A percentile compares a stretch with the other conserved stretches of the same genome.
Evolutionary conservation across 2,329 filamentous ascomycete genomes (phyloP).

Genomic region (Geosmithia putterillii): DNA sequence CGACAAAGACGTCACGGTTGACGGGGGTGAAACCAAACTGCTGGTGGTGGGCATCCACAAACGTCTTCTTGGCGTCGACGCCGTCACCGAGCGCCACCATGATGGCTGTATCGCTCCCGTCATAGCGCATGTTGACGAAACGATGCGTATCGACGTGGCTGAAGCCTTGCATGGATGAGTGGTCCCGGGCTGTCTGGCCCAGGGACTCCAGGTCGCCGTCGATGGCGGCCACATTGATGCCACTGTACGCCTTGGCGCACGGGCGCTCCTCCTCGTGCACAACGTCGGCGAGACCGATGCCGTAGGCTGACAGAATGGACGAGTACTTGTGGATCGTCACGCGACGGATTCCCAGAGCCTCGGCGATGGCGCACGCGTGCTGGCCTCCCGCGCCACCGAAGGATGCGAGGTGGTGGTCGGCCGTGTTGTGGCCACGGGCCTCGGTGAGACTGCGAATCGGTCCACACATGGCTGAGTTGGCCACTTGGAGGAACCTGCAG

Average conservation of each 20-base stretch:
- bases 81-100: constrained; percentile 19
- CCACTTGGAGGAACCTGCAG: constrained; percentile 55
- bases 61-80: constrained; percentile 14
- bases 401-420: constrained; percentile 11
- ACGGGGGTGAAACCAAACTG: constrained; percentile 27
- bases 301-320: constrained; percentile 20
- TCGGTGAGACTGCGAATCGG: constrained; percentile 38
- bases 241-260: constrained; percentile 10
- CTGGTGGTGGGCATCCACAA: constrained; percentile 21
- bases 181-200: constrained; percentile 14
- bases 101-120: constrained; percentile 26
- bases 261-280: constrained; percentile 18
- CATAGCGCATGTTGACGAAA: constrained; percentile 31
- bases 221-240: constrained; percentile 6
- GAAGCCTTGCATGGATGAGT: constrained; percentile 23
- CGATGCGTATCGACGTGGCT: constrained; percentile 22
- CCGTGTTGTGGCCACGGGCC: constrained; percentile 13
- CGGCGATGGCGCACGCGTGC: constrained; percentile 17
- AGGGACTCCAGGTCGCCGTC: constrained; percentile 12
- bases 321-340: constrained; percentile 20
- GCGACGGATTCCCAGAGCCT: constrained; percentile 14
- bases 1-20: constrained; percentile 24
- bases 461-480: constrained; percentile 63
- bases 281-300: constrained; percentile 18
- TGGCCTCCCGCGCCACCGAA: constrained; percentile 14